Percentiles rank a stretch among this genome's conserved stretches.
Evolutionary conservation across 2,329 filamentous ascomycete genomes (phyloP).

Genomic region (Torrubiella hemipterigena): DNA sequence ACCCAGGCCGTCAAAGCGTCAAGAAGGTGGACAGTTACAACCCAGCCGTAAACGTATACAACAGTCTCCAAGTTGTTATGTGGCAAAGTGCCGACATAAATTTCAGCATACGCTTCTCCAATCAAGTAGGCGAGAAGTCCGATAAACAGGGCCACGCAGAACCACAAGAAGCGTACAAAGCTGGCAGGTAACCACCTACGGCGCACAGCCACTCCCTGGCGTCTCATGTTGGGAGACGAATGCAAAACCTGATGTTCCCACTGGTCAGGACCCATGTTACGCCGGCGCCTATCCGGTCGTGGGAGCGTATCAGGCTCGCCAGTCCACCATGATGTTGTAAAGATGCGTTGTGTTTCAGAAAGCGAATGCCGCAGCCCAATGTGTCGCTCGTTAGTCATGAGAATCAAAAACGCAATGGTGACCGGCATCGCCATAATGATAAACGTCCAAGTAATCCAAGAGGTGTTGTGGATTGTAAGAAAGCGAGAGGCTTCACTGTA

Average conservation of each 20-base stretch:
- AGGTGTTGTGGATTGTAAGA: constrained; percentile 50
- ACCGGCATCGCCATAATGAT: constrained; percentile 58
- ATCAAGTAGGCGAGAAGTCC: constrained; percentile 54
- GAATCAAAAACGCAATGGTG: constrained; percentile 51
- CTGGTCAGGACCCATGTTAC: constrained; percentile 19
- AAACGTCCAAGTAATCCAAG: constrained; percentile 60
- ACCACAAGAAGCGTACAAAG: constrained; percentile 59
- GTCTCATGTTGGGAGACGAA: constrained; percentile 12
- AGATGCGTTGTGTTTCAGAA: constrained; percentile 56
- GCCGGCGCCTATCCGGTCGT: constrained; percentile 28
- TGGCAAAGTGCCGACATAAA: constrained; percentile 54
- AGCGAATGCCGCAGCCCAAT: constrained; percentile 47
- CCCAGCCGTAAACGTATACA: constrained; percentile 60
- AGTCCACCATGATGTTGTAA: constrained; percentile 55
- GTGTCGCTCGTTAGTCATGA: constrained; percentile 52
- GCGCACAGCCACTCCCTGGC: constrained; percentile 27
- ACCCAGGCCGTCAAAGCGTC: constrained; percentile 57
- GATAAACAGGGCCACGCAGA: constrained; percentile 50
- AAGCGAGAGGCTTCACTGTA: constrained; percentile 38
- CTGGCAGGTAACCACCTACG: constrained; percentile 50
- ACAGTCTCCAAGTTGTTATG: constrained; percentile 56
- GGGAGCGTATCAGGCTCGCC: constrained; percentile 39
- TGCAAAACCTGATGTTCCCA: constrained; percentile 25
- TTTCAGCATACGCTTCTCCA: constrained; percentile 57
- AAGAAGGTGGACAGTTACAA: constrained; percentile 51